phyloP scores from a whole-genome alignment of 257 asterid species.

The Thymus mandschuricus region DNA sequence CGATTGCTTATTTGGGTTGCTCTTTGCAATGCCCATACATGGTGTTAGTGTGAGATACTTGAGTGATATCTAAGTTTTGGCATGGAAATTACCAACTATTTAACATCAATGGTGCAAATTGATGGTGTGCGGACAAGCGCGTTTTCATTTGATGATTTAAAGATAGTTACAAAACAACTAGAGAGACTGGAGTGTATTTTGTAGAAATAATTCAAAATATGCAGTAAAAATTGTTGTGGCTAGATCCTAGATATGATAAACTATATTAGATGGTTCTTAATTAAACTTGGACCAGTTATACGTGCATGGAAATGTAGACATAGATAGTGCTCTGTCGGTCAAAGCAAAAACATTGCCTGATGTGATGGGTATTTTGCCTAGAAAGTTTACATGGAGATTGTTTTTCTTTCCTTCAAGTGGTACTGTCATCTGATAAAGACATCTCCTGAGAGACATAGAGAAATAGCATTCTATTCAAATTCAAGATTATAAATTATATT shows the following conservation, averaged over 20 bases:
- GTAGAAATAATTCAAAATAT: background rate
- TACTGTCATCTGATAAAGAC: background rate
- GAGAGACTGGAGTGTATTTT: background rate
- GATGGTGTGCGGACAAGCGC: no score
- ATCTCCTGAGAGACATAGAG: no score
- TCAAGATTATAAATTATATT: background rate
- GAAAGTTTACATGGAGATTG: background rate
- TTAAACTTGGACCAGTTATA: background rate
- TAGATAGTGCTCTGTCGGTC: background rate
- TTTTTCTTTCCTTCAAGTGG: no score
- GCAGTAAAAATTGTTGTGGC: background rate
- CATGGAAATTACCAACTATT: background rate
- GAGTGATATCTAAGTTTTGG: background rate
- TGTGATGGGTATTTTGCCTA: background rate
- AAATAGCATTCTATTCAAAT: conserved; percentile 1
- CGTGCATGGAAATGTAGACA: conserved; percentile 6
- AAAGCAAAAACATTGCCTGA: conserved; percentile 7
- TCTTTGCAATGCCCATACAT: background rate
- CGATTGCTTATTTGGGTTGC: background rate
- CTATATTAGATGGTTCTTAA: background rate
- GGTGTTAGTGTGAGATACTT: background rate
- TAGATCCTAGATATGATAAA: background rate
- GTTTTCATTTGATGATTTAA: no score
- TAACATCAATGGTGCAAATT: no score
- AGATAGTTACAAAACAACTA: background rate